A percentile compares a stretch with the other conserved stretches of the same genome.
These are phyloP conservation scores for Breynia disticha DNA, from an alignment of 441 rosid species.

Conservation along the genomic window DNA sequence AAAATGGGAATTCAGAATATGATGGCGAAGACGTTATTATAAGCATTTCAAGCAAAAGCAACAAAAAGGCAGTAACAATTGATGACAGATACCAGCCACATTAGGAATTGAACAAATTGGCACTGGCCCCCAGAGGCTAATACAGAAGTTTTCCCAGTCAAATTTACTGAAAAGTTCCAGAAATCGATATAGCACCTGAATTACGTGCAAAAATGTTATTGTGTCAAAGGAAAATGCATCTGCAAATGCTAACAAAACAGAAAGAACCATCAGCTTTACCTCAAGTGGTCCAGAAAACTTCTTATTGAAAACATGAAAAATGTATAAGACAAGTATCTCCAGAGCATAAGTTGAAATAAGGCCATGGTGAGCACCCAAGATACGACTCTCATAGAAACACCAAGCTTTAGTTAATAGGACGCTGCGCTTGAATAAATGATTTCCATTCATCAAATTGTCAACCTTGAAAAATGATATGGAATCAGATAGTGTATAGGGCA, in stretches of 20 bases:
- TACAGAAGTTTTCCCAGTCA: constrained; percentile 97
- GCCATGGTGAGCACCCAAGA: constrained; percentile 98
- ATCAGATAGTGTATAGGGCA: background rate
- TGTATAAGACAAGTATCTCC: constrained; percentile 95
- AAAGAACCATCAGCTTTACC: constrained; percentile 32
- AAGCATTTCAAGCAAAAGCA: background rate
- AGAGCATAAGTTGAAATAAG: constrained; percentile 93
- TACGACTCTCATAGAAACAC: constrained; percentile 99
- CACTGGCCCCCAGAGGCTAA: constrained; percentile 98
- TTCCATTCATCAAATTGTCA: constrained; percentile 63
- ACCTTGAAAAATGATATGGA: constrained; percentile 40
- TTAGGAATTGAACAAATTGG: constrained; percentile 76
- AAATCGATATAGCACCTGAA: constrained; percentile 86
- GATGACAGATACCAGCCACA: constrained; percentile 46
- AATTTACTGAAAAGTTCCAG: constrained; percentile 99
- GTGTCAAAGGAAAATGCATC: background rate
- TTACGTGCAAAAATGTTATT: constrained; percentile 9
- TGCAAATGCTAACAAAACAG: background rate
- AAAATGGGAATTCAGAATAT: constrained; percentile 7
- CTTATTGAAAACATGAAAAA: constrained; percentile 86
- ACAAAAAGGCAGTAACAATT: background rate
- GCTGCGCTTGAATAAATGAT: constrained; percentile 92
- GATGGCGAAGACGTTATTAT: background rate
- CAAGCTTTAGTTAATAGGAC: constrained; percentile 94
- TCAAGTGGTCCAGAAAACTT: constrained; percentile 89